phyloP scores from a whole-genome alignment of 139 green algal species.

The Desmodesmus armatus region DNA sequence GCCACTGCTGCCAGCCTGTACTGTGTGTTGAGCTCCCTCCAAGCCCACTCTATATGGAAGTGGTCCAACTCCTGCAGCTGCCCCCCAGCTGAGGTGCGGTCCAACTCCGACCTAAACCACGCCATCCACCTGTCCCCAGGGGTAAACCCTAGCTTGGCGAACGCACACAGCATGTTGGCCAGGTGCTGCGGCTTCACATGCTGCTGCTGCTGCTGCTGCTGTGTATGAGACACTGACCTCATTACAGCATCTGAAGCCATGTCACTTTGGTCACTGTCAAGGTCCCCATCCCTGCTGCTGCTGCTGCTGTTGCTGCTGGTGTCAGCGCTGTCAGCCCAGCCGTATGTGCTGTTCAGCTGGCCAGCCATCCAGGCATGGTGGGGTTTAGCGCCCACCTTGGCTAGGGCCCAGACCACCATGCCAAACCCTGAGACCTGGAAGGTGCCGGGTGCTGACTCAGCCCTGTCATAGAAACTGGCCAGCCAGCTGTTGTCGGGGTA shows the following conservation, averaged over 20 bases:
- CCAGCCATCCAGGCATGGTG: slow-evolving; percentile 7
- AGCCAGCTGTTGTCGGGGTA: slow-evolving; percentile 10
- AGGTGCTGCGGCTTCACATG: slow-evolving; percentile 38
- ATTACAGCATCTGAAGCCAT: no score
- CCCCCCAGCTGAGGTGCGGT: neutral
- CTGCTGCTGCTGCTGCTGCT: neutral
- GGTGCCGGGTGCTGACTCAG: neutral
- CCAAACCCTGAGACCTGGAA: slow-evolving; percentile 31
- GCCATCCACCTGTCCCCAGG: slow-evolving; percentile 23
- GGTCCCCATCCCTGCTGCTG: neutral
- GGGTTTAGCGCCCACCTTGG: slow-evolving; percentile 24
- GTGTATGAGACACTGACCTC: no score
- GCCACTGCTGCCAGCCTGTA: neutral
- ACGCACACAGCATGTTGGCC: slow-evolving; percentile 36
- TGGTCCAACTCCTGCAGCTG: slow-evolving; percentile 30
- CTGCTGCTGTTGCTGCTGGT: slow-evolving; percentile 3
- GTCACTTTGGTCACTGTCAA: no score
- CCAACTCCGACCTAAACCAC: slow-evolving; percentile 22
- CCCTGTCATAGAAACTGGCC: neutral
- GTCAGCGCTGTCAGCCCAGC: neutral
- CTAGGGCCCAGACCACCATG: slow-evolving; percentile 44
- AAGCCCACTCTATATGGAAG: slow-evolving; percentile 49
- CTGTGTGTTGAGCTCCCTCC: slow-evolving; percentile 39
- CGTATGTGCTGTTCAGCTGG: slow-evolving; percentile 14
- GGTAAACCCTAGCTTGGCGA: slow-evolving; percentile 35